phyloP scores from a whole-genome alignment of 1,139 yeast genomes.

The Candida smagusa region DNA sequence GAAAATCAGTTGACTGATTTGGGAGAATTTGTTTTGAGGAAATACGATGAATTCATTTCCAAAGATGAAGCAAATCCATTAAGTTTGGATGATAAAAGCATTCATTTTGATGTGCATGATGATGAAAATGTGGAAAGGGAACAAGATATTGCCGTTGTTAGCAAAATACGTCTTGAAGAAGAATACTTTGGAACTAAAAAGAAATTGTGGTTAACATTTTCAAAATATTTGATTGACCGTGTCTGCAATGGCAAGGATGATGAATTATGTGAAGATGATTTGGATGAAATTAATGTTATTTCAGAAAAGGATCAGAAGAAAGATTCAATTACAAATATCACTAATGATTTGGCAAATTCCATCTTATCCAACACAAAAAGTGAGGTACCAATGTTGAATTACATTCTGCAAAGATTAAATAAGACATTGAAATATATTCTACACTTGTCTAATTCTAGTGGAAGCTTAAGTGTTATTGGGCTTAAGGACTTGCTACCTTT shows the following conservation, averaged over 20 bases:
- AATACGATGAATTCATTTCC: conserved; percentile 26
- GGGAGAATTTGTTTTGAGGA: conserved; percentile 41
- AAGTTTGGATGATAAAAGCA: conserved; percentile 4
- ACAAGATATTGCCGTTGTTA: conserved; percentile 16
- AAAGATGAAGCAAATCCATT: conserved; percentile 9
- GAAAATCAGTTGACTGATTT: conserved; percentile 57
- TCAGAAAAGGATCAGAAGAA: conserved; percentile 2
- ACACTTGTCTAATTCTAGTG: conserved; percentile 34
- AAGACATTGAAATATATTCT: conserved; percentile 38
- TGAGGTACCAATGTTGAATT: background rate
- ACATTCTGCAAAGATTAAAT: conserved; percentile 17
- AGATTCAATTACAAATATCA: conserved; percentile 6
- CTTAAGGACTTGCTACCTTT: conserved; percentile 82
- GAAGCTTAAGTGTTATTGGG: conserved; percentile 33
- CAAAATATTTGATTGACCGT: conserved; percentile 53
- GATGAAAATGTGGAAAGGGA: conserved; percentile 11
- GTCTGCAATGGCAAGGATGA: conserved; percentile 26
- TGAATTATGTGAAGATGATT: conserved; percentile 17
- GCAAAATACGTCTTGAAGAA: conserved; percentile 31
- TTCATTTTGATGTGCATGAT: conserved; percentile 8
- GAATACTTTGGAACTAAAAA: conserved; percentile 51
- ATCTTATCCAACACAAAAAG: conserved; percentile 1
- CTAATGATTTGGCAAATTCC: conserved; percentile 9
- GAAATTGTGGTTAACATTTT: conserved; percentile 69
- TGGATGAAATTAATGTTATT: conserved; percentile 5